Conservation (phyloP, 768 basidiomycete genomes). For the Pholiota molesta region DNA sequence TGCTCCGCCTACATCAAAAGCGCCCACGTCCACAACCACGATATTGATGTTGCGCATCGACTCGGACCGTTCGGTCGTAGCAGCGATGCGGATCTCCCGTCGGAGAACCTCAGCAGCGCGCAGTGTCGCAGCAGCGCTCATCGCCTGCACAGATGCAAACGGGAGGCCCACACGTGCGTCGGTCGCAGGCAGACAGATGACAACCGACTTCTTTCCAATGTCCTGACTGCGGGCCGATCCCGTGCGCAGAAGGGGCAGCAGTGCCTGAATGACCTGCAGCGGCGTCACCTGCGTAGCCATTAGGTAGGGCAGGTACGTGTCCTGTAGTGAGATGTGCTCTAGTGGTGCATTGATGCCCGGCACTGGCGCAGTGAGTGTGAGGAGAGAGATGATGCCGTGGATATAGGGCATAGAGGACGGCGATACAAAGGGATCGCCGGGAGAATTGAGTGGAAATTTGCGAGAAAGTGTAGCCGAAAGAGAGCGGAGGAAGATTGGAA, state of each 20-base stretch:
- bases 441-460: constrained; percentile 74
- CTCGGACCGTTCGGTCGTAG: constrained; percentile 54
- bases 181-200: constrained; percentile 76
- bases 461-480: constrained; percentile 79
- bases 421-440: constrained; percentile 81
- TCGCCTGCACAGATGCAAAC: constrained; percentile 65
- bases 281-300: constrained; percentile 77
- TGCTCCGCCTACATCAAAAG: constrained; percentile 41
- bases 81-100: constrained; percentile 66
- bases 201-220: constrained; percentile 59
- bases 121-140: constrained; percentile 75
- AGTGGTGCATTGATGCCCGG: constrained; percentile 59
- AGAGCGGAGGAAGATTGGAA: constrained; percentile 80
- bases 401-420: constrained; percentile 70
- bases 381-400: constrained; percentile 77
- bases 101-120: constrained; percentile 75
- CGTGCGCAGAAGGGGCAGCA: constrained; percentile 76
- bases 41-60: constrained; percentile 70
- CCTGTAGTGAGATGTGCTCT: constrained; percentile 67
- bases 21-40: constrained; percentile 75
- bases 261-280: constrained; percentile 73
- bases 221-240: constrained; percentile 59
- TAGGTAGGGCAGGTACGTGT: constrained; percentile 71
- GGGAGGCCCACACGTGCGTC: constrained; percentile 78
- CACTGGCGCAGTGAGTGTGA: constrained; percentile 53